A percentile compares a stretch with the other conserved stretches of the same genome.
Evolutionary conservation across 164 flowering plant genomes (phyloP).

Genomic region (Euptelea pleiosperma): DNA sequence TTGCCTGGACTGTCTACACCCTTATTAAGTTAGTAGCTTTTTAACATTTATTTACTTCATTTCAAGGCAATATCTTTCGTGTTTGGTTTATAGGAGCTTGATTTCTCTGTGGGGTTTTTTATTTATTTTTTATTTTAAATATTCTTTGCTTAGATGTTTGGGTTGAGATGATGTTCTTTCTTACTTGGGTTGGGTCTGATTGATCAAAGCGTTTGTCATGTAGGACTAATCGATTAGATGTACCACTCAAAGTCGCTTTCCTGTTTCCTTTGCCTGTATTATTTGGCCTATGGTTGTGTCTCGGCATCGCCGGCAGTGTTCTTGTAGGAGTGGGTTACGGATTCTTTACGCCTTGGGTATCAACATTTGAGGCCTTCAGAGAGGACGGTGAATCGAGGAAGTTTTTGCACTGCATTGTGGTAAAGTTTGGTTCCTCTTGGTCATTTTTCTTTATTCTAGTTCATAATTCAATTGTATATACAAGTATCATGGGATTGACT

Average conservation of each 20-base stretch:
- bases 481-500: neutral
- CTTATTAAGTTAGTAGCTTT: constrained; percentile 51
- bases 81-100: neutral
- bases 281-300: constrained; percentile 66
- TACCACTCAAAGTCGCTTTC: constrained; percentile 67
- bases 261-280: constrained; percentile 64
- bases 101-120: neutral
- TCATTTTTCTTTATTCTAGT: neutral
- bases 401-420: constrained; percentile 77
- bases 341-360: constrained; percentile 87
- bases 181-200: neutral
- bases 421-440: constrained; percentile 20
- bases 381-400: constrained; percentile 52
- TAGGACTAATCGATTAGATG: constrained; percentile 73
- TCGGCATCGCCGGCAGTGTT: constrained; percentile 73
- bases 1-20: constrained; percentile 74
- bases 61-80: too few species aligned
- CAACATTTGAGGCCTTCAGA: constrained; percentile 89
- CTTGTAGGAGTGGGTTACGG: constrained; percentile 87
- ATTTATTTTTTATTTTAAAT: neutral
- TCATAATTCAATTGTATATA: neutral
- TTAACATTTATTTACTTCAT: neutral
- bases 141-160: neutral
- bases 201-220: constrained; percentile 2
- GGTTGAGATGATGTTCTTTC: neutral